These are phyloP conservation scores for Phaeodactylum tricornutum DNA, from an alignment of 108 stramenopile genomes.

Conservation along the genomic window DNA sequence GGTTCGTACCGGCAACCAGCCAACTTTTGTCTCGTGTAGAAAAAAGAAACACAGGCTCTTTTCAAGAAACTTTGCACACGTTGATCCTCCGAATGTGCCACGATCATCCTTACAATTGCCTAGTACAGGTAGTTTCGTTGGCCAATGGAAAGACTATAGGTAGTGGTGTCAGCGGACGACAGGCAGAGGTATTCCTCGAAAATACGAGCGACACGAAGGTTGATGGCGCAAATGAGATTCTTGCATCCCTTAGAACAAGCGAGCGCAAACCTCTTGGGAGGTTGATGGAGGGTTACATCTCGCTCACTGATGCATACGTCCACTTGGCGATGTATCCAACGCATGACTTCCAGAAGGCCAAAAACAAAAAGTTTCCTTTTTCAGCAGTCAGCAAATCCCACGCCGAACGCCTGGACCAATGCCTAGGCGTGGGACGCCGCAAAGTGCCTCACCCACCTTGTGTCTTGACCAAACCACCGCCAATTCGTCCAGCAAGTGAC, in stretches of 20 bases:
- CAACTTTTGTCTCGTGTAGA: slow-evolving; percentile 84
- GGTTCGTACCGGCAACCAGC: slow-evolving; percentile 72
- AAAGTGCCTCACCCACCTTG: slow-evolving; percentile 30
- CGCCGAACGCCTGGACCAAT: slow-evolving; percentile 18
- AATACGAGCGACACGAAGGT: slow-evolving; percentile 50
- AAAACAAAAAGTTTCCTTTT: slow-evolving; percentile 28
- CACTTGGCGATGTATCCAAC: slow-evolving; percentile 38
- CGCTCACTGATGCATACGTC: slow-evolving; percentile 52
- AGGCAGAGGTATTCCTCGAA: slow-evolving; percentile 27
- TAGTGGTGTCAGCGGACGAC: slow-evolving; percentile 27
- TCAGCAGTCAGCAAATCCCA: slow-evolving; percentile 9
- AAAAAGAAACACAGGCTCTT: slow-evolving; percentile 10
- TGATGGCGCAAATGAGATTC: slow-evolving; percentile 39
- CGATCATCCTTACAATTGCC: slow-evolving; percentile 83
- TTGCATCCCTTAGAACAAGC: slow-evolving; percentile 24
- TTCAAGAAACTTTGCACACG: slow-evolving; percentile 46
- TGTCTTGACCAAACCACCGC: slow-evolving; percentile 58
- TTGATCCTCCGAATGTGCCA: slow-evolving; percentile 58
- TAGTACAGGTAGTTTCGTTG: slow-evolving; percentile 69
- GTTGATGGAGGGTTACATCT: slow-evolving; percentile 45
- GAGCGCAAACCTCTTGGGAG: slow-evolving; percentile 26
- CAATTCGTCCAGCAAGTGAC: slow-evolving; percentile 39
- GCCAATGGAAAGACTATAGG: slow-evolving; percentile 60
- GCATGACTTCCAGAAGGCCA: slow-evolving; percentile 30
- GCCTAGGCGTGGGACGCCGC: slow-evolving; percentile 15